phyloP scores from a whole-genome alignment of 352 stramenopile species.

The Phytophthora sp. region DNA sequence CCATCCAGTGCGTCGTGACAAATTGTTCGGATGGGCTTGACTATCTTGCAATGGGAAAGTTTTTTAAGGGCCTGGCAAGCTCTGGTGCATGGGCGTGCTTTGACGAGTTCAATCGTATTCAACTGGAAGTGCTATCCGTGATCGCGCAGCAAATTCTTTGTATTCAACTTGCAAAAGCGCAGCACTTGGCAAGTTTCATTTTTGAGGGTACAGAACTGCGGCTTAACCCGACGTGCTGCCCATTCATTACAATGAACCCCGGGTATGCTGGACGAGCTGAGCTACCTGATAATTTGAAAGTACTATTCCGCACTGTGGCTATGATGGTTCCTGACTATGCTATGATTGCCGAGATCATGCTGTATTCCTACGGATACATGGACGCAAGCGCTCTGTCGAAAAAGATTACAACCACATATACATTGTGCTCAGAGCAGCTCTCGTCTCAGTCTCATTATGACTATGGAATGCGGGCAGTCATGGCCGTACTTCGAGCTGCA shows the following conservation, averaged over 20 bases:
- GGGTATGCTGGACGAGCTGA: conserved; percentile 90
- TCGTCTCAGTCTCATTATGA: conserved; percentile 96
- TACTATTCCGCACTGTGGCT: conserved; percentile 91
- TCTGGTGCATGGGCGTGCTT: conserved; percentile 93
- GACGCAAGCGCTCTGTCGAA: conserved; percentile 90
- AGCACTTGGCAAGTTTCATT: conserved; percentile 81
- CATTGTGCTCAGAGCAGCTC: conserved; percentile 94
- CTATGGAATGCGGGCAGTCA: conserved; percentile 95
- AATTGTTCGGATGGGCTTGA: conserved; percentile 92
- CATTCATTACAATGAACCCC: conserved; percentile 95
- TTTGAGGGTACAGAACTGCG: conserved; percentile 92
- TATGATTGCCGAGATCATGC: conserved; percentile 95
- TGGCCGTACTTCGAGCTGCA: conserved; percentile 93
- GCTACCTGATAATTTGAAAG: conserved; percentile 93
- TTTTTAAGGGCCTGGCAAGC: conserved; percentile 93
- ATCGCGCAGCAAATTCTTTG: conserved; percentile 94
- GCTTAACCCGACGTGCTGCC: conserved; percentile 90
- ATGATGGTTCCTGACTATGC: conserved; percentile 96
- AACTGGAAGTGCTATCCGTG: conserved; percentile 92
- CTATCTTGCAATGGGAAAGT: conserved; percentile 94
- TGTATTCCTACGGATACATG: conserved; percentile 95
- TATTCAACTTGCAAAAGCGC: conserved; percentile 89
- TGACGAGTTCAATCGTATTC: conserved; percentile 94
- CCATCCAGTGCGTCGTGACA: conserved; percentile 94
- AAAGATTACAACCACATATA: conserved; percentile 95